Percentiles rank a stretch among this genome's conserved stretches.
These are phyloP conservation scores for Astrothelium subdiscretum DNA, from an alignment of 495 filamentous ascomycete species.

Conservation along the genomic window DNA sequence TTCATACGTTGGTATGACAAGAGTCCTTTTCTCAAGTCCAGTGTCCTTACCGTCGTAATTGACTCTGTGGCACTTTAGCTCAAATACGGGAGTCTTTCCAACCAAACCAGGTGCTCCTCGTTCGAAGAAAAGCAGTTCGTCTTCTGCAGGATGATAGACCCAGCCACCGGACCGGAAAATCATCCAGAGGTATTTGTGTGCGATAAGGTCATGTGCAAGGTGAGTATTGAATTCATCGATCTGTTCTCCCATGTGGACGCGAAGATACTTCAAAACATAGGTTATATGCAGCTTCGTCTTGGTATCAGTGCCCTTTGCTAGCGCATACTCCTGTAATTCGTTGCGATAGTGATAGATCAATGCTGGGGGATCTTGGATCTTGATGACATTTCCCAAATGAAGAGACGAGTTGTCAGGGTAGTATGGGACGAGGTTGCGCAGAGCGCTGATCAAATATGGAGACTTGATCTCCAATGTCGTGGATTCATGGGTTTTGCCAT, in stretches of 20 bases:
- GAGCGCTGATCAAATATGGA: constrained; percentile 55
- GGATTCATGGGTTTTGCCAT: constrained; percentile 73
- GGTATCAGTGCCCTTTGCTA: constrained; percentile 49
- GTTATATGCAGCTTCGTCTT: constrained; percentile 42
- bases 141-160: neutral
- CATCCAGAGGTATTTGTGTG: constrained; percentile 76
- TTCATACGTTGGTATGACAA: constrained; percentile 63
- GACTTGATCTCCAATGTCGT: constrained; percentile 78
- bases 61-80: constrained; percentile 62
- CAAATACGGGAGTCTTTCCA: constrained; percentile 64
- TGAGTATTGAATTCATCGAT: constrained; percentile 42
- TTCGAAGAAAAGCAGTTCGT: neutral
- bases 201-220: constrained; percentile 56
- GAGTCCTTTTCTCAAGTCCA: constrained; percentile 54
- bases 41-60: constrained; percentile 69
- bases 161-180: constrained; percentile 55
- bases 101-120: neutral
- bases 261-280: neutral
- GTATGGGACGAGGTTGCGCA: constrained; percentile 62
- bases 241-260: constrained; percentile 36
- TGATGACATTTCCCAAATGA: constrained; percentile 60
- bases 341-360: constrained; percentile 78
- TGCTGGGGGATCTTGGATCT: constrained; percentile 50
- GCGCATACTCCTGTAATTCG: constrained; percentile 50
- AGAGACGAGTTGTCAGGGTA: constrained; percentile 67